Conservation (phyloP, 768 basidiomycete species). For the Suillus brevipes region DNA sequence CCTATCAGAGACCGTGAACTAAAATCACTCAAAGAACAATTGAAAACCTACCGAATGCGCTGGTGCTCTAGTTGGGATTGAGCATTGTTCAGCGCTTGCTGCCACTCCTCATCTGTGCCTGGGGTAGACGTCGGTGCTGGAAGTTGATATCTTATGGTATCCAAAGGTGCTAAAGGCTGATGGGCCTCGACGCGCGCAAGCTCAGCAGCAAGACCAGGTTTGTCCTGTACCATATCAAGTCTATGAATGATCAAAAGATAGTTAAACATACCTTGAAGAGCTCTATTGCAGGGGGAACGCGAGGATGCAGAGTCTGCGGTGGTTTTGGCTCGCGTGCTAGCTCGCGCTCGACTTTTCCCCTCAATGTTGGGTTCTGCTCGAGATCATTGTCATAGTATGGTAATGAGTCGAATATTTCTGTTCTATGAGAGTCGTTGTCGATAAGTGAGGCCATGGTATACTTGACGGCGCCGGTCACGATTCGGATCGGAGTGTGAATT, state of each 20-base stretch:
- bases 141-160: conserved; percentile 71
- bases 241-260: neutral
- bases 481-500: conserved; percentile 11
- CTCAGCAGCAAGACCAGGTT: conserved; percentile 71
- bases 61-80: conserved; percentile 86
- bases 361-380: conserved; percentile 68
- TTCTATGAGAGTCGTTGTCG: conserved; percentile 15
- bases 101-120: conserved; percentile 77
- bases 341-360: conserved; percentile 76
- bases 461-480: conserved; percentile 7
- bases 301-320: conserved; percentile 63
- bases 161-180: conserved; percentile 64
- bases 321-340: conserved; percentile 69
- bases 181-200: conserved; percentile 71
- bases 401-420: conserved; percentile 71
- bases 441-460: conserved; percentile 26
- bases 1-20: conserved; percentile 40
- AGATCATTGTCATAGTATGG: conserved; percentile 96
- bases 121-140: conserved; percentile 64
- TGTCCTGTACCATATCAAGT: conserved; percentile 45
- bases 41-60: conserved; percentile 58
- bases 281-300: conserved; percentile 62
- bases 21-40: neutral
- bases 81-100: conserved; percentile 70
- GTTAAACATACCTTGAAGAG: conserved; percentile 66